phyloP scores from a whole-genome alignment of 371 early-diverging fungal species.

The Mycotypha africana region DNA sequence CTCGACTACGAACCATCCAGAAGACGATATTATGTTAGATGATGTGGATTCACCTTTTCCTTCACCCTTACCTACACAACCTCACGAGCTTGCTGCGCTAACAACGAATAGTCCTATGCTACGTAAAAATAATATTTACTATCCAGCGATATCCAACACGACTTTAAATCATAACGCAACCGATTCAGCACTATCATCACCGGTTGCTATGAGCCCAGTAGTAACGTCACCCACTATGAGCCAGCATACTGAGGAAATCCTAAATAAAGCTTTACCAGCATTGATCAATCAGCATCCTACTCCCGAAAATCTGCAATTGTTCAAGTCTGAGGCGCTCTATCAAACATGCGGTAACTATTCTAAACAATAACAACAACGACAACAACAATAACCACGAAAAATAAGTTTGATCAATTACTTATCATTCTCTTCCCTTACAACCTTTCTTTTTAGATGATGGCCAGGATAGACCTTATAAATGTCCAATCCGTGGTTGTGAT shows the following conservation, averaged over 20 bases:
- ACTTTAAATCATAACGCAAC: neutral
- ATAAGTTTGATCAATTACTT: no score
- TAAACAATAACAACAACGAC: neutral
- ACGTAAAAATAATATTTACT: neutral
- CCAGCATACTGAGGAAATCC: conserved; percentile 19
- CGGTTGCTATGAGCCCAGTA: neutral
- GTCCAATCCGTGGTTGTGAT: conserved; percentile 66
- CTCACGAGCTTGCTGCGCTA: conserved; percentile 16
- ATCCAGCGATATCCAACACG: neutral
- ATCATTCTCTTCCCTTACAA: no score
- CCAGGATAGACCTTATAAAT: conserved; percentile 28
- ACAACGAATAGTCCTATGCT: conserved; percentile 12
- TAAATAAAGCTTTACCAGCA: conserved; percentile 13
- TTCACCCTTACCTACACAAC: conserved; percentile 16
- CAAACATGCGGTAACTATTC: conserved; percentile 16
- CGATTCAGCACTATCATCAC: neutral
- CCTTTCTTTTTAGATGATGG: conserved; percentile 10
- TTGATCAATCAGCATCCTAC: conserved; percentile 1
- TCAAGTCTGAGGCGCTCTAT: conserved; percentile 19
- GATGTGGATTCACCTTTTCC: conserved; percentile 3
- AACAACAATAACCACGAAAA: no score
- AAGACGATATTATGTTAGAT: conserved; percentile 12
- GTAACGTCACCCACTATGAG: neutral
- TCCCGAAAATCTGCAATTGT: conserved; percentile 6
- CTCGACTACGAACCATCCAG: conserved; percentile 4